Evolutionary conservation across 1,284 basidiomycete genomes (phyloP).

Genomic region (Coriolopsis trogii): DNA sequence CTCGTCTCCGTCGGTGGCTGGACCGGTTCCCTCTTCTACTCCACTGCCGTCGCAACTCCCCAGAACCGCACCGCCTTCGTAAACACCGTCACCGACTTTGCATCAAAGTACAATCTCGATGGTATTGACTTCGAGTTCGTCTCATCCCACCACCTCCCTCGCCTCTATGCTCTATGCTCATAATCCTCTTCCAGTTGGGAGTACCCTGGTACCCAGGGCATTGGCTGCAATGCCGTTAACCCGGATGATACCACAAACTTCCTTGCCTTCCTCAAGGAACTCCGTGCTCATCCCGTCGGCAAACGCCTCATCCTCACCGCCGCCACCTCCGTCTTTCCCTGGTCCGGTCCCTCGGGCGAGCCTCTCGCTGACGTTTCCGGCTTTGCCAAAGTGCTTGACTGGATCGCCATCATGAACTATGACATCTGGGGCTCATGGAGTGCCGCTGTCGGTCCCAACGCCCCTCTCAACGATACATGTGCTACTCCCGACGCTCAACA

Average conservation of each 20-base stretch:
- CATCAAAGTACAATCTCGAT: constrained; percentile 65
- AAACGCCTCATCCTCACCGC: constrained; percentile 72
- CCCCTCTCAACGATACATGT: constrained; percentile 81
- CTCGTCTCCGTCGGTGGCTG: constrained; percentile 83
- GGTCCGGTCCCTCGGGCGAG: constrained; percentile 56
- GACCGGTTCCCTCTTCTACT: constrained; percentile 76
- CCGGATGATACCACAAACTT: constrained; percentile 71
- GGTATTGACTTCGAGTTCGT: constrained; percentile 81
- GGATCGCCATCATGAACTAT: constrained; percentile 89
- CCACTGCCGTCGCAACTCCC: constrained; percentile 61
- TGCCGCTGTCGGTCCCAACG: constrained; percentile 71
- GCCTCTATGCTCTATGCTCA: not conserved
- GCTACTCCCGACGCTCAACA: constrained; percentile 58
- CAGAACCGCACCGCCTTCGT: constrained; percentile 69
- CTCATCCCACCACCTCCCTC: not conserved
- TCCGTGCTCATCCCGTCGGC: constrained; percentile 62
- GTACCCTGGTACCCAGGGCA: constrained; percentile 73
- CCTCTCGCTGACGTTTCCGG: constrained; percentile 67
- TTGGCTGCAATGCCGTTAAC: constrained; percentile 72
- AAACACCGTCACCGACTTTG: constrained; percentile 62
- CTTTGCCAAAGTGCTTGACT: constrained; percentile 77
- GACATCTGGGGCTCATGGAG: constrained; percentile 65
- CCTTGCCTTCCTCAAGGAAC: constrained; percentile 74
- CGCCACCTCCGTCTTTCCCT: constrained; percentile 73
- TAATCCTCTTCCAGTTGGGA: constrained; percentile 69